Evolutionary conservation across 345 rosid species (phyloP).

Genomic region (rapeseed (Brassica napus)): Da-Ae NC_063444.1:17039501-17040000

Average conservation of each 20-base stretch:
- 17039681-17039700: constrained; percentile 33
- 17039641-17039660: constrained; percentile 45
- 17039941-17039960: not conserved
- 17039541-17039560: constrained; percentile 45
- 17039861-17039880: constrained; percentile 18
- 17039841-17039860: not conserved
- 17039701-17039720: not conserved
- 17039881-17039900: not conserved
- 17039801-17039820: constrained; percentile 27
- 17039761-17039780: constrained; percentile 12
- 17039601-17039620: constrained; percentile 56
- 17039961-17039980: constrained; percentile 25
- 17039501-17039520: constrained; percentile 14
- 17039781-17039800: not conserved
- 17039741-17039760: constrained; percentile 2
- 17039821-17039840: not conserved
- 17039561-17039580: constrained; percentile 54
- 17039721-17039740: not conserved
- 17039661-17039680: constrained; percentile 25
- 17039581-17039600: constrained; percentile 50
- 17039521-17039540: constrained; percentile 35
- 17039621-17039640: constrained; percentile 43
- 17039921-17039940: constrained; percentile 33
- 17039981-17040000: constrained; percentile 22
- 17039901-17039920: not conserved